phyloP scores from a whole-genome alignment of 2,329 filamentous ascomycete genomes.

The Scytalidium lignicola region DNA sequence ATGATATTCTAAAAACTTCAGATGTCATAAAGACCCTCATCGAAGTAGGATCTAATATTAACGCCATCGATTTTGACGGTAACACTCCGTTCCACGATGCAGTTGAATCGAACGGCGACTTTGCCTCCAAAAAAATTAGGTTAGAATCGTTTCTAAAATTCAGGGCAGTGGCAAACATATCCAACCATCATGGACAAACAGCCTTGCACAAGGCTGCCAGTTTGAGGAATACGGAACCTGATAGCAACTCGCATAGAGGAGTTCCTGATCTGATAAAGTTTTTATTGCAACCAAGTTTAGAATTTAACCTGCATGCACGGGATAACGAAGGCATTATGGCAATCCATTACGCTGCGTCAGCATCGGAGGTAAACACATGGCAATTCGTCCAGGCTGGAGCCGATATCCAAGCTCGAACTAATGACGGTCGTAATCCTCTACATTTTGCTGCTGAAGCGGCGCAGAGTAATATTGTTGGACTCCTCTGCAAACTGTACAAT shows the following conservation, averaged over 20 bases:
- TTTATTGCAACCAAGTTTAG: background rate
- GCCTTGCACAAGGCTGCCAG: conserved; percentile 4
- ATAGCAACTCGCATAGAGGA: too few species aligned
- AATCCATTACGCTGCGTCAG: conserved; percentile 10
- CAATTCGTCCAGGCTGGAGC: conserved; percentile 7
- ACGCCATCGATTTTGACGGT: too few species aligned
- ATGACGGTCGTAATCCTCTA: conserved; percentile 6
- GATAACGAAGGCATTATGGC: conserved; percentile 7
- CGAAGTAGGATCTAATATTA: too few species aligned
- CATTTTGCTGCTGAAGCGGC: conserved; percentile 10
- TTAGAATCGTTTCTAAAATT: too few species aligned
- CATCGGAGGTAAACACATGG: conserved; percentile 2
- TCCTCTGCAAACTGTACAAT: too few species aligned
- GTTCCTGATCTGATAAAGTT: background rate
- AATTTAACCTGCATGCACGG: conserved; percentile 1
- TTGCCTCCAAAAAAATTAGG: too few species aligned
- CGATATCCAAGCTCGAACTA: conserved; percentile 1
- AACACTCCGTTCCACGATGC: too few species aligned
- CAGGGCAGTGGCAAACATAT: background rate
- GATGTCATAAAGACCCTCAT: too few species aligned
- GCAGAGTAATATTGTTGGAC: conserved; percentile 24
- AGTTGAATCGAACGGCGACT: too few species aligned
- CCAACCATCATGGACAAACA: conserved; percentile 1
- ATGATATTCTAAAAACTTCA: too few species aligned
- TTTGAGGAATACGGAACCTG: too few species aligned